A percentile compares a stretch with the other conserved stretches of the same genome.
phyloP scores from a whole-genome alignment of 768 basidiomycete species.

The Calocybe indica region DNA sequence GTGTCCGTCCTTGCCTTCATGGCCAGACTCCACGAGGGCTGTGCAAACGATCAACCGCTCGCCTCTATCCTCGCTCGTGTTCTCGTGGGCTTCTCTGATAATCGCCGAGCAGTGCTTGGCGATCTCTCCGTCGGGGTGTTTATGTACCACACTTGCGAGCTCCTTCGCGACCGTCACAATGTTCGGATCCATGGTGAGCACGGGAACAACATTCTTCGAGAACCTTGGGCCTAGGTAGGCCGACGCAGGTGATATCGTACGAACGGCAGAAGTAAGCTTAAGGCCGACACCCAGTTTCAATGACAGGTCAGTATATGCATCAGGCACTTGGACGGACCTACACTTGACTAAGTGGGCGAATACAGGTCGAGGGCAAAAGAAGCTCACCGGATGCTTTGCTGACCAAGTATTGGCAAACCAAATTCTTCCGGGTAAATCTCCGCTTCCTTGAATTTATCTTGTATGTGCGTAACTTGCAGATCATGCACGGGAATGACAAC shows the following conservation, averaged over 20 bases:
- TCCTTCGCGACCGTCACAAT: conserved; percentile 52
- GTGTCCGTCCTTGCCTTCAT: conserved; percentile 37
- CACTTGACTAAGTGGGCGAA: neutral
- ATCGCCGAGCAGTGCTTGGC: conserved; percentile 51
- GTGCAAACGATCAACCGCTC: conserved; percentile 54
- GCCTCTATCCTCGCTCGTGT: conserved; percentile 36
- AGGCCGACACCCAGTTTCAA: conserved; percentile 53
- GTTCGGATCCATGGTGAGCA: conserved; percentile 37
- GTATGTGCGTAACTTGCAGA: conserved; percentile 44
- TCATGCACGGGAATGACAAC: conserved; percentile 50
- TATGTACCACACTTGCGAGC: conserved; percentile 46
- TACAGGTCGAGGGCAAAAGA: neutral
- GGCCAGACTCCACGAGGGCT: conserved; percentile 49
- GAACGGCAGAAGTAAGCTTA: conserved; percentile 51
- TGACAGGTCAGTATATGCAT: conserved; percentile 35
- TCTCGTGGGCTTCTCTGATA: conserved; percentile 48
- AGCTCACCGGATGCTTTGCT: conserved; percentile 47
- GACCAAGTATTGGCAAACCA: conserved; percentile 37
- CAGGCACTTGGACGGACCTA: conserved; percentile 50
- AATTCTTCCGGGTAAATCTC: conserved; percentile 36
- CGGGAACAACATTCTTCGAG: conserved; percentile 45
- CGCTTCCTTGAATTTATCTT: conserved; percentile 42
- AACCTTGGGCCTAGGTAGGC: conserved; percentile 53
- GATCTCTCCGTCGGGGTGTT: conserved; percentile 39
- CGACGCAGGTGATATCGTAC: conserved; percentile 55